Percentiles rank a stretch among this genome's conserved stretches.
Conservation (phyloP, 2,329 filamentous ascomycete species). For the Trichophyton simii region DNA sequence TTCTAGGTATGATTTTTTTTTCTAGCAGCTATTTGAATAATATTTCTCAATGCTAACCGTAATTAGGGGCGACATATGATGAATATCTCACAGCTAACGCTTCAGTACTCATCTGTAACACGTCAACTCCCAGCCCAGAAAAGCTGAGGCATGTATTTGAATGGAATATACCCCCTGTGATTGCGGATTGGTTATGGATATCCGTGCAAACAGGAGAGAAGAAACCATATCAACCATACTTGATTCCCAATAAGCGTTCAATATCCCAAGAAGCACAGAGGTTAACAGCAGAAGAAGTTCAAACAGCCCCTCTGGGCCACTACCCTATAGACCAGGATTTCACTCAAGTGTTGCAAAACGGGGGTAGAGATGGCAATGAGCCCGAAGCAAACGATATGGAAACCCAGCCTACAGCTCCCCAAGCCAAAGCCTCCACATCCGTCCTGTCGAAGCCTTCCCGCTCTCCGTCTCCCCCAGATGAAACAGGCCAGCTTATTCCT, state of each 20-base stretch:
- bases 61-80: conserved; percentile 58
- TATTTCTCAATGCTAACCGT: conserved; percentile 14
- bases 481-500: conserved; percentile 1
- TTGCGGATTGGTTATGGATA: conserved; percentile 71
- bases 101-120: conserved; percentile 66
- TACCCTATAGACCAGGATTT: not conserved
- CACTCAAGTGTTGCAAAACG: not conserved
- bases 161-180: conserved; percentile 70
- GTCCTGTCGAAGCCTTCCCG: conserved; percentile 13
- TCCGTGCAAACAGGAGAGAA: conserved; percentile 49
- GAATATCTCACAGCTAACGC: conserved; percentile 59
- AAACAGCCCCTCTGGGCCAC: not conserved
- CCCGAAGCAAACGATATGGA: conserved; percentile 4
- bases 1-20: conserved; percentile 44
- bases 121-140: conserved; percentile 41
- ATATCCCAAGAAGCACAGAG: not conserved
- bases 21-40: not conserved
- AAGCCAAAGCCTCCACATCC: conserved; percentile 11
- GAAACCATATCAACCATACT: conserved; percentile 38
- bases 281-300: not conserved
- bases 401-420: conserved; percentile 3
- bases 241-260: conserved; percentile 19
- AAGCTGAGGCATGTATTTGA: conserved; percentile 67
- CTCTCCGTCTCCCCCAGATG: conserved; percentile 17
- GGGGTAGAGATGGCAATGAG: not conserved